Percentiles rank a stretch among this genome's conserved stretches.
phyloP scores from a whole-genome alignment of 257 asterid genomes.

The Solanum chaucha region DNA sequence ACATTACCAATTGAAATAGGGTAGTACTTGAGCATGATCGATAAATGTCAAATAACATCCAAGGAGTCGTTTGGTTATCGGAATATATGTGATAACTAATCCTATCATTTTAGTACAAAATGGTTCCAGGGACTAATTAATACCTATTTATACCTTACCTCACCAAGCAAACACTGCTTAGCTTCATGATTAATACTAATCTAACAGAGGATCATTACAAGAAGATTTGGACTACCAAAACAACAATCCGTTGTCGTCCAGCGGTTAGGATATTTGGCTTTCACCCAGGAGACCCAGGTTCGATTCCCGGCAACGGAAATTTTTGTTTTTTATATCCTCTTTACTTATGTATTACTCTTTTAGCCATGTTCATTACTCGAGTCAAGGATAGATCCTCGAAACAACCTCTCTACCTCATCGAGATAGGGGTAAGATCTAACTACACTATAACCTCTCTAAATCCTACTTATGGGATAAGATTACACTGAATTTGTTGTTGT shows the following conservation, averaged over 20 bases:
- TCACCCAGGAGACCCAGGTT: no score
- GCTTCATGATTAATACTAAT: not conserved
- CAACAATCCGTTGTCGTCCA: slow-evolving; percentile 85
- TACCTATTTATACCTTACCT: not conserved
- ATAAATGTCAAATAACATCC: not conserved
- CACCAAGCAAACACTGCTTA: not conserved
- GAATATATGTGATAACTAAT: not conserved
- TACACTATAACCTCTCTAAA: not conserved
- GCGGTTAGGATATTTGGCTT: slow-evolving; percentile 99
- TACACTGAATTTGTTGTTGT: not conserved
- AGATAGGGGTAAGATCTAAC: not conserved
- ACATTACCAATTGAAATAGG: not conserved
- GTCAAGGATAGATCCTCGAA: not conserved
- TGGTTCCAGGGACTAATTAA: not conserved
- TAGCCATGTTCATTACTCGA: no score
- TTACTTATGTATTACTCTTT: no score
- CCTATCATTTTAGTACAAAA: not conserved
- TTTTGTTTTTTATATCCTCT: no score
- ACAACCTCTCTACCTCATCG: not conserved
- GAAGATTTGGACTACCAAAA: no score
- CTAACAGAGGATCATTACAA: no score
- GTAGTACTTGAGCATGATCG: not conserved
- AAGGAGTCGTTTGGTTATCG: not conserved
- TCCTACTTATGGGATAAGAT: no score
- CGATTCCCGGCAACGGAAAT: no score